A percentile compares a stretch with the other conserved stretches of the same genome.
Evolutionary conservation across 2,329 filamentous ascomycete genomes (phyloP).

Genomic region (Cladophialophora exuberans): DNA sequence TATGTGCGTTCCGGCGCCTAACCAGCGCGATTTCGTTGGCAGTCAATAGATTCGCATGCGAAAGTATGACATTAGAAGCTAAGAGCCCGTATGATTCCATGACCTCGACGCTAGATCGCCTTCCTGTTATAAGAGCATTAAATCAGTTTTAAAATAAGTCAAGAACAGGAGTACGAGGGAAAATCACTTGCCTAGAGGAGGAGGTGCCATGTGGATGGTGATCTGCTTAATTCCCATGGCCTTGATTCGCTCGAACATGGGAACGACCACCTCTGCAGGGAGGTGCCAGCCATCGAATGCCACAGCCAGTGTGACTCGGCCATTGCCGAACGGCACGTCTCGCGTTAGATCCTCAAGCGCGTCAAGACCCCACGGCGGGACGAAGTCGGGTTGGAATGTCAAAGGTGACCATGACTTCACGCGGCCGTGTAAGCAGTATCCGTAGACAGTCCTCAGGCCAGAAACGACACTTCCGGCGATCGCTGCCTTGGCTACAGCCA

Average conservation of each 20-base stretch:
- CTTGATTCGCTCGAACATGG: constrained; percentile 30
- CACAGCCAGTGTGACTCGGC: constrained; percentile 36
- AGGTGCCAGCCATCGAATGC: constrained; percentile 35
- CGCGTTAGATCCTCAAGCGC: constrained; percentile 28
- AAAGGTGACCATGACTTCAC: constrained; percentile 32
- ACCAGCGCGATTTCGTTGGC: constrained; percentile 33
- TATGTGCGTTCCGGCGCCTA: constrained; percentile 23
- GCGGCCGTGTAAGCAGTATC: constrained; percentile 32
- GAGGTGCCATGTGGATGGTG: constrained; percentile 30
- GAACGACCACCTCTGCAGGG: constrained; percentile 30
- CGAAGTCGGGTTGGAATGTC: constrained; percentile 5
- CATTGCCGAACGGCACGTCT: constrained; percentile 34
- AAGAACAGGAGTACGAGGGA: neutral
- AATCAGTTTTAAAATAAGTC: too few relatives aligned
- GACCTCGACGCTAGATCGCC: neutral
- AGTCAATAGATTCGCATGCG: constrained; percentile 40
- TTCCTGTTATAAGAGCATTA: too few relatives aligned
- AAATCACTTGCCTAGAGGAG: neutral
- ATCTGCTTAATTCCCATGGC: constrained; percentile 31
- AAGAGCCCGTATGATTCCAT: constrained; percentile 42
- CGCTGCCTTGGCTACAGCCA: constrained; percentile 28
- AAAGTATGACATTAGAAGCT: constrained; percentile 46
- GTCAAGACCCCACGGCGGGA: constrained; percentile 32
- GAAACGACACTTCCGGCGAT: constrained; percentile 35
- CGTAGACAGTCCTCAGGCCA: constrained; percentile 37